Evolutionary conservation across 192 early-diverging fungal genomes (phyloP), one percentile per base, ranked within the genome.

Genomic region (Coemansia sp.): DNA sequence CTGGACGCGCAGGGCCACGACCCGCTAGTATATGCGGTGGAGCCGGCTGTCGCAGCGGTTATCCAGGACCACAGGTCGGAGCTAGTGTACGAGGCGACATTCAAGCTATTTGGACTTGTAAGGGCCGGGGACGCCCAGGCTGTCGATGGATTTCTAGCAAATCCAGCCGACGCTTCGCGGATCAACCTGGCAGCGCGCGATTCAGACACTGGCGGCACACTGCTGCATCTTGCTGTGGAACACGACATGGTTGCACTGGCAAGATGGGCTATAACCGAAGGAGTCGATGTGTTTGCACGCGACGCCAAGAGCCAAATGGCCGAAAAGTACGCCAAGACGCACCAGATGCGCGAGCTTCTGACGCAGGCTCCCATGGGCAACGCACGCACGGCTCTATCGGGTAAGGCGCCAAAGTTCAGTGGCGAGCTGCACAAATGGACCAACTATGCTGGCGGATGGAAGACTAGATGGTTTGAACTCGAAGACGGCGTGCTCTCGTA

Each of bases 361-460:
- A 59, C 63, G 31, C 75, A 83, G 69, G 85, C 83, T 3, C 74
- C 86, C 0, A 72, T 72, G 65, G 82, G 73, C 40, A 75, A 83
- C 27, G 61, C 80, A 25, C 74, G 82, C 34, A 67, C 84, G 27
- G 75, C 81, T 2, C 75, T 83, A 1, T 74, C 81, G 22, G 89
- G 83, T 20, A 75, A 77, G 28, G 78, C 88, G 29, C 90, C 90
- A 10, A 76, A 75, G 44, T 55, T 75, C 50, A 72, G 70, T 37
- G 73, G 74, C 56, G 56, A 65, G 33, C 83, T 94, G 47, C 67
- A 84, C 70, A 94, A 94, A 67, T 94, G 91, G 91, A 91, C 89
- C 56, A 94, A 94, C 79, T 92, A 91, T 71, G 86, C 89, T 11
- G 70, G 83, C 44, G 91, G 93, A 40, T 94, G 90, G 82, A 88